Conservation (phyloP, 2,329 filamentous ascomycete genomes). For the Fusarium fujikuroi region DNA sequence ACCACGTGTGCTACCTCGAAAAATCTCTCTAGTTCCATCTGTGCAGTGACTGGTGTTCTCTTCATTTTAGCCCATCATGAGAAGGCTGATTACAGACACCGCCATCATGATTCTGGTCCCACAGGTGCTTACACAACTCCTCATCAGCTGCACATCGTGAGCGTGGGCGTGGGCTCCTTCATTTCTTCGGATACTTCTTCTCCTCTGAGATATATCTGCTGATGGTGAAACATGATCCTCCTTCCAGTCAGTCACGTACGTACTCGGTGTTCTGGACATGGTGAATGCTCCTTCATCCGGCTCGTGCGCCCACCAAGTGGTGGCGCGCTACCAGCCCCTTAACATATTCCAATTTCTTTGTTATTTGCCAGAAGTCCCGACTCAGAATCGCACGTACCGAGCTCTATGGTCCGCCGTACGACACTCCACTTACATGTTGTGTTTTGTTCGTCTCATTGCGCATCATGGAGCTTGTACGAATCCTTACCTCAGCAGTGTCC, state of each 20-base stretch:
- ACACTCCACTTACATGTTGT: slow-evolving; percentile 5
- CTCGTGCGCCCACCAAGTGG: slow-evolving; percentile 36
- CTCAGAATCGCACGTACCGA: slow-evolving; percentile 33
- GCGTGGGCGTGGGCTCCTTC: background rate
- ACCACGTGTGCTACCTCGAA: background rate
- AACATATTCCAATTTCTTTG: slow-evolving; percentile 42
- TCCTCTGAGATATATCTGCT: background rate
- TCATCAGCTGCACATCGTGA: slow-evolving; percentile 14
- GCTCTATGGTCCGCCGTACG: slow-evolving; percentile 34
- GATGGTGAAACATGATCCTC: slow-evolving; percentile 22
- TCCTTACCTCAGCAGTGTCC: slow-evolving; percentile 36
- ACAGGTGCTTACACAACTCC: slow-evolving; percentile 15
- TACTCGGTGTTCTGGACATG: slow-evolving; percentile 9
- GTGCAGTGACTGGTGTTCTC: background rate
- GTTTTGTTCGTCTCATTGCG: slow-evolving; percentile 21
- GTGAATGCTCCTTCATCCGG: slow-evolving; percentile 29
- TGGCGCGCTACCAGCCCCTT: slow-evolving; percentile 43
- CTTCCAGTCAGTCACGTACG: background rate
- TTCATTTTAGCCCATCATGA: background rate
- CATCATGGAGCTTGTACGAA: slow-evolving; percentile 23
- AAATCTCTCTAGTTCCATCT: background rate
- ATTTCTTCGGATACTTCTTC: background rate
- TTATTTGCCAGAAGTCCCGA: slow-evolving; percentile 28
- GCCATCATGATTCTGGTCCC: slow-evolving; percentile 26
- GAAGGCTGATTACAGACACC: slow-evolving; percentile 1